phyloP scores from a whole-genome alignment of 176 grass and related monocot species.

The Musa acuminata region DNA sequence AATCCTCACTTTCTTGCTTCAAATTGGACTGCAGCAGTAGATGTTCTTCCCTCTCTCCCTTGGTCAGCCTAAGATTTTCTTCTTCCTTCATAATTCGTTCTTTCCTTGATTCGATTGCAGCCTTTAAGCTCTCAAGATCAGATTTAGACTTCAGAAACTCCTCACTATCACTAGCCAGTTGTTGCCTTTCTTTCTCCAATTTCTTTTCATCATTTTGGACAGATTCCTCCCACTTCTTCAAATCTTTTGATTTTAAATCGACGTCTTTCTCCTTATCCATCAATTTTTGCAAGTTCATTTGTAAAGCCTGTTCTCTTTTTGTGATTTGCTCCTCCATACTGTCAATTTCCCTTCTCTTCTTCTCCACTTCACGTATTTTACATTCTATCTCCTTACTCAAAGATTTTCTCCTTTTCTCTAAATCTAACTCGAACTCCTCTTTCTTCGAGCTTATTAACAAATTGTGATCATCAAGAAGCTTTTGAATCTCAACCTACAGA shows the following conservation, averaged over 20 bases:
- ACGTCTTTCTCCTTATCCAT: constrained; percentile 56
- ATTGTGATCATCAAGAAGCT: constrained; percentile 70
- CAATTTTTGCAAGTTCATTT: constrained; percentile 39
- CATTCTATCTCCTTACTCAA: constrained; percentile 50
- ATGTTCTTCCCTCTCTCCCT: constrained; percentile 68
- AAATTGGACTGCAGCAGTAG: constrained; percentile 40
- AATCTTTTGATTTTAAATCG: constrained; percentile 51
- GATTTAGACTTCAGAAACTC: constrained; percentile 35
- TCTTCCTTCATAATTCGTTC: constrained; percentile 49
- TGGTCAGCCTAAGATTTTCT: constrained; percentile 52
- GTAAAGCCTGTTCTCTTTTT: constrained; percentile 46
- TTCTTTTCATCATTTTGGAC: constrained; percentile 47
- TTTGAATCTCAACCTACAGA: constrained; percentile 65
- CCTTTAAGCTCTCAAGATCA: constrained; percentile 47
- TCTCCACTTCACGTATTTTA: constrained; percentile 38
- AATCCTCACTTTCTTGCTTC: constrained; percentile 89
- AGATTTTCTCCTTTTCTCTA: constrained; percentile 51
- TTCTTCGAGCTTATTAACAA: constrained; percentile 44
- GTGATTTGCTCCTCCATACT: constrained; percentile 44
- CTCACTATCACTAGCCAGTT: constrained; percentile 26
- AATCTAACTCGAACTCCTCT: constrained; percentile 54
- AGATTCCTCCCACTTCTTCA: constrained; percentile 73
- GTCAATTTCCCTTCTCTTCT: constrained; percentile 50
- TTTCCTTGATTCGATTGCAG: constrained; percentile 52
- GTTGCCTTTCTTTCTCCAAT: constrained; percentile 51